Evolutionary conservation across 192 early-diverging fungal species (phyloP), one percentile per base, ranked within the genome.

Genomic region (Coemansia aciculifera): DNA sequence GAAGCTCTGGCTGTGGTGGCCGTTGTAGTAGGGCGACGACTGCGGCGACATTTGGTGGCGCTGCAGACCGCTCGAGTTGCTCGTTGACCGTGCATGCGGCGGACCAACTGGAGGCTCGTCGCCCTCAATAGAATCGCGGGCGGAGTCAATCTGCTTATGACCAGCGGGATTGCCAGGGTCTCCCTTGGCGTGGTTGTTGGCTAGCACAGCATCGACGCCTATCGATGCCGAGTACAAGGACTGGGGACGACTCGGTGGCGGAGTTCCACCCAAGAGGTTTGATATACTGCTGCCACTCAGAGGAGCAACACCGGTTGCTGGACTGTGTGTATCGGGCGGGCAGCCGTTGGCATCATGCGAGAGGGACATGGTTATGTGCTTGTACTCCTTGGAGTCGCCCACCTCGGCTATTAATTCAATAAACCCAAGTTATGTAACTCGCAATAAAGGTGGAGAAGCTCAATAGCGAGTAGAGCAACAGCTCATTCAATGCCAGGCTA

Each of bases 81-180:
- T 67, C 42, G 59, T 39, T 11, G 71, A 67, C 34, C 71, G 64
- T 54, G 40, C 49, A 46, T 73, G 71, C 37, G 34, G 59, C 36
- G 59, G 32, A 13, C 34, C 32, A n/a, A 13, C 34, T 5, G 32
- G 32, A 21, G 17, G 59, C 29, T 60, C 59, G 19, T 39, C 59
- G 32, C 37, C 59, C 59, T 60, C 59, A 38, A 60, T 60, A 39
- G 34, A 39, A 36, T 60, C 59, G 34, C 43, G 37, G 5, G 59
- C 19, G 5, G 66, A 23, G 3, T 38, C 57, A 21, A 23, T n/a
- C 36, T 39, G 38, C 13, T 38, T 39, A 11, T 6, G 49, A 13
- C 32, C 42, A 21, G 66, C 24, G 7, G 66, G 13, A 34, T 23
- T 44, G 24, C 66, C 66, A 23, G 56, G 24, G n/a, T 39, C 36